phyloP scores from a whole-genome alignment of 2,329 filamentous ascomycete species.

The Exophiala phaeomuriformis region DNA sequence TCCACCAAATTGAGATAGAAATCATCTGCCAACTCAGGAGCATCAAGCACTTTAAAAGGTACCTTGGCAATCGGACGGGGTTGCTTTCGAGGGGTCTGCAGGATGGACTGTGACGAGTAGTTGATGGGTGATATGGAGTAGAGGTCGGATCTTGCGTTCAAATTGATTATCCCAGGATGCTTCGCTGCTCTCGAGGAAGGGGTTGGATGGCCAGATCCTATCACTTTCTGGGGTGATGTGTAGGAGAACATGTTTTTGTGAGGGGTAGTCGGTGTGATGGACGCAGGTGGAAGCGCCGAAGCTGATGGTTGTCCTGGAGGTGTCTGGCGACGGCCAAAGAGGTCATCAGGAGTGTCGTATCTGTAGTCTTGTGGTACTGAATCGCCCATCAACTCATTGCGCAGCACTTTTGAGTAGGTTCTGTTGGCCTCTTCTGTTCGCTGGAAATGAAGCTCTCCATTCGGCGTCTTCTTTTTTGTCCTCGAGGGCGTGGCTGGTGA shows the following conservation, averaged over 20 bases:
- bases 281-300: constrained; percentile 59
- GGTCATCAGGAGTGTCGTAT: constrained; percentile 23
- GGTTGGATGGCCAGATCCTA: constrained; percentile 72
- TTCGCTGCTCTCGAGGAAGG: constrained; percentile 84
- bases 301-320: constrained; percentile 62
- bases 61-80: constrained; percentile 90
- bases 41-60: constrained; percentile 94
- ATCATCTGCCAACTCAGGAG: constrained; percentile 90
- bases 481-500: constrained; percentile 87
- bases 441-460: constrained; percentile 90
- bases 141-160: constrained; percentile 84
- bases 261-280: constrained; percentile 84
- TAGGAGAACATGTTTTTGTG: constrained; percentile 97
- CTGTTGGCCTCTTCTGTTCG: constrained; percentile 86
- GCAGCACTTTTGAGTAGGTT: constrained; percentile 79
- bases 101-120: constrained; percentile 85
- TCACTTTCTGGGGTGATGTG: constrained; percentile 62
- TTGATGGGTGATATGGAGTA: constrained; percentile 94
- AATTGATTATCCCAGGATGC: constrained; percentile 60
- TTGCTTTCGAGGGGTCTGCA: constrained; percentile 81
- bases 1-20: constrained; percentile 97
- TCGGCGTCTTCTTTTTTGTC: constrained; percentile 73
- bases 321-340: constrained; percentile 62
- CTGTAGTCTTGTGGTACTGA: constrained; percentile 73
- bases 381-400: constrained; percentile 85